phyloP scores from a whole-genome alignment of 2,329 filamentous ascomycete genomes.

The Colletotrichum brevisporum region DNA sequence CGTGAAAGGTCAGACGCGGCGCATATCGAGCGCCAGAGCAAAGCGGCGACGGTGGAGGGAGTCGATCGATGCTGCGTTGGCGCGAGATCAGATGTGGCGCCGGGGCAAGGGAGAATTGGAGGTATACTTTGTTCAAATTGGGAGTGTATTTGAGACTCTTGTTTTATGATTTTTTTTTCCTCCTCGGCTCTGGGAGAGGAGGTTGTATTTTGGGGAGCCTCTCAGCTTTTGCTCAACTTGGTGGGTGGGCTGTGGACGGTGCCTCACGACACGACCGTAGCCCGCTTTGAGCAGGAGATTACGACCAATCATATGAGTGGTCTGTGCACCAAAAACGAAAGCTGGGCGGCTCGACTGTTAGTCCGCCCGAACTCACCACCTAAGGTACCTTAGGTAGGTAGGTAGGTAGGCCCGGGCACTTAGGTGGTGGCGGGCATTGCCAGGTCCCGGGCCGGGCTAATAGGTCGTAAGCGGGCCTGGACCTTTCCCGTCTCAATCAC shows the following conservation, averaged over 20 bases:
- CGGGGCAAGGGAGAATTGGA: slow-evolving; percentile 11
- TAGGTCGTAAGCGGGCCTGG: too few species aligned
- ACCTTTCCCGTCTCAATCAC: too few species aligned
- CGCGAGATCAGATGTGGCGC: slow-evolving; percentile 8
- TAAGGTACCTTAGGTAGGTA: too few species aligned
- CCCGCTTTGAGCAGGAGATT: slow-evolving; percentile 36
- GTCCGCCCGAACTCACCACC: background rate
- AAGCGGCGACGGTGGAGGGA: background rate
- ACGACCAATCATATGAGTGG: slow-evolving; percentile 23
- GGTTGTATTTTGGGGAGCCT: slow-evolving; percentile 34
- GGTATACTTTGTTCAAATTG: background rate
- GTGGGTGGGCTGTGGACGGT: slow-evolving; percentile 39
- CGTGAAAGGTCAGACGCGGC: slow-evolving; percentile 35
- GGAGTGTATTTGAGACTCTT: too few species aligned
- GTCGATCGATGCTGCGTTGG: slow-evolving; percentile 16
- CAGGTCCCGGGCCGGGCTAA: too few species aligned
- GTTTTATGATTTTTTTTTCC: background rate
- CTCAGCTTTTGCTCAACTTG: slow-evolving; percentile 40
- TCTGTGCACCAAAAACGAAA: slow-evolving; percentile 8
- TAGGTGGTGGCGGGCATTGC: too few species aligned
- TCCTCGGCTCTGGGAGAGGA: slow-evolving; percentile 21
- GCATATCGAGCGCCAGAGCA: slow-evolving; percentile 35
- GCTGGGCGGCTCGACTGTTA: slow-evolving; percentile 22
- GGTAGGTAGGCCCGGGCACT: too few species aligned
- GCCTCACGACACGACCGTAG: slow-evolving; percentile 37